A percentile compares a stretch with the other conserved stretches of the same genome.
Conservation (phyloP, 176 grass and related monocot species). For the Leersia perrieri region DNA sequence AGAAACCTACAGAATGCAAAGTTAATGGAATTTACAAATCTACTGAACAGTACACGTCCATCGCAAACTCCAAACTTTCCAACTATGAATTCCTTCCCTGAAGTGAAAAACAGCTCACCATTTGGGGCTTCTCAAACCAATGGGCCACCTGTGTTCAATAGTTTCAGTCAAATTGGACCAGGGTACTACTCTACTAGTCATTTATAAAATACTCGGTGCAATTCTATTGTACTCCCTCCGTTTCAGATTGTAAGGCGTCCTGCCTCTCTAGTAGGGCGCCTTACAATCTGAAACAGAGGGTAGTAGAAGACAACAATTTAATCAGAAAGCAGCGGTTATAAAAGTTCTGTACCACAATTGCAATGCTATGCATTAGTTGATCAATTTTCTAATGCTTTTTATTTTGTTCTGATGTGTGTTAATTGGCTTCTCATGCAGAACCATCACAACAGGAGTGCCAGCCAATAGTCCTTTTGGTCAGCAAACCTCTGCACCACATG, state of each 20-base stretch:
- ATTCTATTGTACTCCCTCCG: slow-evolving; percentile 24
- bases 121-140: slow-evolving; percentile 56
- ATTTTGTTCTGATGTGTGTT: neutral
- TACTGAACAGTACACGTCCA: slow-evolving; percentile 49
- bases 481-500: neutral
- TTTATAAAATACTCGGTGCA: neutral
- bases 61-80: slow-evolving; percentile 46
- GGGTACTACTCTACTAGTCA: slow-evolving; percentile 34
- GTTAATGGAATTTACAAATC: slow-evolving; percentile 78
- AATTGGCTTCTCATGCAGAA: slow-evolving; percentile 38
- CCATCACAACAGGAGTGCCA: slow-evolving; percentile 30
- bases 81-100: slow-evolving; percentile 26
- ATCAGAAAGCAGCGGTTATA: neutral
- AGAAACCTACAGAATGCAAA: slow-evolving; percentile 78
- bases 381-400: neutral
- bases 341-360: neutral
- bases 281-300: too few species aligned
- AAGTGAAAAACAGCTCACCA: slow-evolving; percentile 42
- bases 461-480: slow-evolving; percentile 38
- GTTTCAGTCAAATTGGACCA: slow-evolving; percentile 81
- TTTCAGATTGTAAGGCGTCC: too few species aligned
- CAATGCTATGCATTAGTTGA: neutral
- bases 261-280: too few species aligned
- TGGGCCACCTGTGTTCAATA: slow-evolving; percentile 58
- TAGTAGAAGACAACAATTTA: too few species aligned